Conservation (phyloP, 164 flowering plant species). For the Liquidambar formosana region DNA sequence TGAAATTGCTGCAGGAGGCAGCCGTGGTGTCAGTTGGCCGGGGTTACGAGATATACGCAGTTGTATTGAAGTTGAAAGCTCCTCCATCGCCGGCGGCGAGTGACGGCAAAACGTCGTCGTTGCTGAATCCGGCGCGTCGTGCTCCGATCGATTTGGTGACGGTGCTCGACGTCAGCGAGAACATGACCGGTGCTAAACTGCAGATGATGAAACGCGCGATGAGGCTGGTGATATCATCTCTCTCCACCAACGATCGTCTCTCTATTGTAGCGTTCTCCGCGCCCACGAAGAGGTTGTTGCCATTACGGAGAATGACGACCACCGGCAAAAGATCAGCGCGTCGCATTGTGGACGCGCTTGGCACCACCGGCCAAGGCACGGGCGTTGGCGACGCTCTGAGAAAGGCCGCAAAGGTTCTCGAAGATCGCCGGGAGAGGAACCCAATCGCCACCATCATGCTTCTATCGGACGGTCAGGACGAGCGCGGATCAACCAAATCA, state of each 20-base stretch:
- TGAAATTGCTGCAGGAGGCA: constrained; percentile 51
- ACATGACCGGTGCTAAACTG: constrained; percentile 47
- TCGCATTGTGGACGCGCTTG: constrained; percentile 33
- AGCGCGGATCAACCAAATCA: neutral
- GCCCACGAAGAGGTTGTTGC: constrained; percentile 32
- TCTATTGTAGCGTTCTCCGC: constrained; percentile 50
- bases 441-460: constrained; percentile 34
- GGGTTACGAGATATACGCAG: constrained; percentile 58
- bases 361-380: constrained; percentile 17
- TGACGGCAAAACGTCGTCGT: constrained; percentile 14
- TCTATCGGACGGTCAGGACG: constrained; percentile 28
- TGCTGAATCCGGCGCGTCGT: constrained; percentile 36
- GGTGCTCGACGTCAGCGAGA: constrained; percentile 66
- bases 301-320: constrained; percentile 34
- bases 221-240: constrained; percentile 62
- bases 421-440: constrained; percentile 45
- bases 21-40: constrained; percentile 62
- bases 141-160: constrained; percentile 83
- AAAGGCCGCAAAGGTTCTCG: constrained; percentile 48
- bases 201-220: constrained; percentile 64
- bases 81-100: constrained; percentile 27
- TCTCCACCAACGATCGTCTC: constrained; percentile 69
- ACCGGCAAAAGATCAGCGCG: constrained; percentile 38
- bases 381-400: constrained; percentile 40
- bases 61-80: constrained; percentile 66